Evolutionary conservation across 805 yeast species (phyloP).

Genomic region (Saccharomyces kudriavzevii): DNA sequence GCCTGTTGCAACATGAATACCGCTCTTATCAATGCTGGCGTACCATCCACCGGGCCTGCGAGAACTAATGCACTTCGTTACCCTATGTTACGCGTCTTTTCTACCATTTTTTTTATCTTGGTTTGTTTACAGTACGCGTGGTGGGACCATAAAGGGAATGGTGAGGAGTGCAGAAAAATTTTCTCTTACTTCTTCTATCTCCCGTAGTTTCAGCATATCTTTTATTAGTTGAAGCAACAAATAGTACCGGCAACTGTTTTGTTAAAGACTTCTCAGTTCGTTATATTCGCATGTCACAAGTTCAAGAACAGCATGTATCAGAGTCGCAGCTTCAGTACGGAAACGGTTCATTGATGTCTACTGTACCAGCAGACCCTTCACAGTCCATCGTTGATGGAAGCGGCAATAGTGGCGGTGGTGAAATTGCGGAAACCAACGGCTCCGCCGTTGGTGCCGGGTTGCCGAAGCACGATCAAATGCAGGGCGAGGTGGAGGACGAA

Average conservation of each 20-base stretch:
- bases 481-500: conserved; percentile 16
- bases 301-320: conserved; percentile 4
- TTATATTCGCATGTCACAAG: conserved; percentile 6
- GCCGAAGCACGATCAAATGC: neutral
- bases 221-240: neutral
- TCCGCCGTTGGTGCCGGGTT: conserved; percentile 4
- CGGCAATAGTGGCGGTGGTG: conserved; percentile 1
- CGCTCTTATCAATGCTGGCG: neutral
- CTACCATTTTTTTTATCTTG: neutral
- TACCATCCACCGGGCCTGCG: neutral
- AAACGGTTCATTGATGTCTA: conserved; percentile 15
- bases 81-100: neutral
- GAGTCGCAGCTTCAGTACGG: neutral
- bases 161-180: neutral
- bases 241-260: neutral
- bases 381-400: conserved; percentile 4
- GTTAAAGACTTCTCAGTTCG: neutral
- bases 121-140: neutral
- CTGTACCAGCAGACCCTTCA: conserved; percentile 20
- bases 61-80: neutral
- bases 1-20: neutral
- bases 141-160: neutral
- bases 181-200: neutral
- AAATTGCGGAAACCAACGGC: conserved; percentile 3
- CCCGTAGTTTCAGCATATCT: neutral